Conservation (phyloP, 805 yeast genomes). For the Candida dajiaensis region DNA sequence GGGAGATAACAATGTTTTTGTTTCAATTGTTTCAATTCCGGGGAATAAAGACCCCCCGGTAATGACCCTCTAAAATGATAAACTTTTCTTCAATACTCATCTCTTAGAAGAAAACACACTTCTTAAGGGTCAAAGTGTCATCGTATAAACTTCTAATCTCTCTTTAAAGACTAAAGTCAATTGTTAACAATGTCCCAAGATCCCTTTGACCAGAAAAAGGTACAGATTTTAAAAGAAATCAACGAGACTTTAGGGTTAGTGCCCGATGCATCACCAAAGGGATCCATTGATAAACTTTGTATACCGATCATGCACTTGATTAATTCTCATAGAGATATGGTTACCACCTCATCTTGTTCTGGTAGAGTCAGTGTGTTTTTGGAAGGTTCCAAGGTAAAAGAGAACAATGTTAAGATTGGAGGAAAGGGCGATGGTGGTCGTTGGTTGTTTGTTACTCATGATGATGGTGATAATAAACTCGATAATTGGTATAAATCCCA, state of each 20-base stretch:
- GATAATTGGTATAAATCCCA: constrained; percentile 40
- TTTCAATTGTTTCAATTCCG: too few relatives aligned
- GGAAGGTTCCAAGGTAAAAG: constrained; percentile 54
- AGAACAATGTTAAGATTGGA: constrained; percentile 43
- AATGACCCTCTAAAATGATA: too few relatives aligned
- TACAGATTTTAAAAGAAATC: constrained; percentile 47
- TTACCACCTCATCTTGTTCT: constrained; percentile 85
- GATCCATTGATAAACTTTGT: constrained; percentile 71
- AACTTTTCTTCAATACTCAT: too few relatives aligned
- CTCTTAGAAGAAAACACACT: too few relatives aligned
- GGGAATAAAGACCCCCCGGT: too few relatives aligned
- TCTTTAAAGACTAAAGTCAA: too few relatives aligned
- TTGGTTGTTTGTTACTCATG: constrained; percentile 81
- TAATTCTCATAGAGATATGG: constrained; percentile 59
- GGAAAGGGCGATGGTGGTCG: constrained; percentile 86
- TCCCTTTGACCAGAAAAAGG: constrained; percentile 65
- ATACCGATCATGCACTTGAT: constrained; percentile 66
- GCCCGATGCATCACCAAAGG: constrained; percentile 81
- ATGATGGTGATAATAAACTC: constrained; percentile 46
- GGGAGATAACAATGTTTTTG: too few relatives aligned
- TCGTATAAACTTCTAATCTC: too few relatives aligned
- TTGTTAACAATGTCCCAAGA: constrained; percentile 26
- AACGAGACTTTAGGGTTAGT: constrained; percentile 31
- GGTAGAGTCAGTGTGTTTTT: constrained; percentile 80
- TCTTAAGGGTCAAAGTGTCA: too few relatives aligned